These are phyloP conservation scores for Rutidosis leptorrhynchoides DNA, from an alignment of 129 eudicot genomes.

Conservation along the genomic window DNA sequence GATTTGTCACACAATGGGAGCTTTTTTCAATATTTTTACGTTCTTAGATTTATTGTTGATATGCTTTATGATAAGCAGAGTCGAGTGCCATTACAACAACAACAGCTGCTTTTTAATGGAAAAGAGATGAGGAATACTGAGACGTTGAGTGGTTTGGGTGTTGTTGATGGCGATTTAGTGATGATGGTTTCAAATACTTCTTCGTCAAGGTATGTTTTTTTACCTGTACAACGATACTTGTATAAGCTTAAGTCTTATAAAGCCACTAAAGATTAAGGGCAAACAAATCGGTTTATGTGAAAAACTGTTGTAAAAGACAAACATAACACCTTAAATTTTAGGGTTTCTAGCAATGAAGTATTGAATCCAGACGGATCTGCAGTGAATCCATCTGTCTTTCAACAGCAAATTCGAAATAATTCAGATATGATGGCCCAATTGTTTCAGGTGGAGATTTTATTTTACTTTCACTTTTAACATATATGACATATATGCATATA, in stretches of 20 bases:
- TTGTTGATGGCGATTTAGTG: slow-evolving; percentile 87
- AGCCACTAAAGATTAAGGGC: neutral
- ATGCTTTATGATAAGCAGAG: slow-evolving; percentile 44
- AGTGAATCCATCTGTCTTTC: slow-evolving; percentile 80
- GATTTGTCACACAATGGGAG: neutral
- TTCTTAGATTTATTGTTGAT: neutral
- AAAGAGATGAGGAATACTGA: slow-evolving; percentile 84
- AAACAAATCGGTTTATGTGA: neutral
- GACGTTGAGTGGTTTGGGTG: slow-evolving; percentile 73
- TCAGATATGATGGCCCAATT: slow-evolving; percentile 83
- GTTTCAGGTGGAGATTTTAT: slow-evolving; percentile 59
- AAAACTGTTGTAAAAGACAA: too few species aligned
- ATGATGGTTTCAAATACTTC: slow-evolving; percentile 77
- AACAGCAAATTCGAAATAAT: slow-evolving; percentile 75
- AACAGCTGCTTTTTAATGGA: slow-evolving; percentile 82
- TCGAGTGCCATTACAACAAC: slow-evolving; percentile 77
- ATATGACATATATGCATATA: neutral
- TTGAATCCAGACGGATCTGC: slow-evolving; percentile 94
- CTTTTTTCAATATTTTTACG: too few species aligned
- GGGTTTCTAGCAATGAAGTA: slow-evolving; percentile 48
- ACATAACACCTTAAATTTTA: slow-evolving; percentile 37
- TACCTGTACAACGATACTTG: neutral
- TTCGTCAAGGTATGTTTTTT: slow-evolving; percentile 58
- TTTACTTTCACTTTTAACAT: neutral
- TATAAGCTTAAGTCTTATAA: neutral